Evolutionary conservation across 495 filamentous ascomycete species (phyloP), one percentile per base, ranked within the genome.

Genomic region (Pseudotulostoma volvatum): DNA sequence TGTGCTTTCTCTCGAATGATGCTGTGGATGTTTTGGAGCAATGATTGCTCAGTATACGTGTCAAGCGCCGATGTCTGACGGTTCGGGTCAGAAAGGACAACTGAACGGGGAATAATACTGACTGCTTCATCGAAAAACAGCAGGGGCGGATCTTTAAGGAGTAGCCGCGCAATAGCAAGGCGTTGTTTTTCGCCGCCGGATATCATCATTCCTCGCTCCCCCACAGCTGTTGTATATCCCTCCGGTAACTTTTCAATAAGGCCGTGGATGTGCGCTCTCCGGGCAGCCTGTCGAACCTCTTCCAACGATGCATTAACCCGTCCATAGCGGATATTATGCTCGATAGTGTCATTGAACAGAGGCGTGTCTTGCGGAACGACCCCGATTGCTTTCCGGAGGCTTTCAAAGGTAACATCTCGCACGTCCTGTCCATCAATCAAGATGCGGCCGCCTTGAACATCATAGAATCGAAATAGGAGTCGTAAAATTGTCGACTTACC

Each of bases 281-380:
- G 74, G 0, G 90, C 84, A 1, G 79, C 90, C 28, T 73, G 73
- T 16, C 72, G 49, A 0, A 97, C 80, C 39, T 77, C 66, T 36
- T 83, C 85, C 5, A 66, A 62, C 0, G 79, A 66, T 2, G 90
- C 88, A 33, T 77, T 71, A 44, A 96, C 68, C 42, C 82, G 73
- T n/a, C 92, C 90, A 55, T 97, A 97, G 42, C 73, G 77, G 51
- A 97, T 95, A 53, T 97, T 97, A 47, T 94, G 83, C 47, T 80
- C 79, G 33, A 97, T 85, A 0, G 84, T 86, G 53, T 93, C 81
- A 53, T 97, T 97, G 61, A 97, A 96, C 1, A 97, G 62, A 2
- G 92, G 87, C 0, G 90, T 96, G 53, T 96, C 92, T 56, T 97
- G 92, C 2, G 92, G 90, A 1, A 97, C 90, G 3, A 97, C 90